These are phyloP conservation scores for Suhomyces sp. DNA, from an alignment of 805 yeast genomes.

Conservation along the genomic window DNA sequence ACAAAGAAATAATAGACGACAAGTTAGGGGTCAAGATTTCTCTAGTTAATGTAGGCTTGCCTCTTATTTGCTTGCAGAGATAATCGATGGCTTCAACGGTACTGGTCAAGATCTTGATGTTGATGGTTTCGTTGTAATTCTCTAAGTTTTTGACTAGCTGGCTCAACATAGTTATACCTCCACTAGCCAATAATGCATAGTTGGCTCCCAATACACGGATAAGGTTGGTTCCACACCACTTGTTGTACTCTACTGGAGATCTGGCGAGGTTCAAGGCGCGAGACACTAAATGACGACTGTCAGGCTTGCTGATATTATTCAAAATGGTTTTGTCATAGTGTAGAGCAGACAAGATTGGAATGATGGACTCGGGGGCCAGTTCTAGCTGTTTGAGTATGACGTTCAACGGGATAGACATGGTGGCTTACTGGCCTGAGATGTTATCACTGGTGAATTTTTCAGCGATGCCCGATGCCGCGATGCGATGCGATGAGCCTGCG, in stretches of 20 bases:
- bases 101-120: constrained; percentile 33
- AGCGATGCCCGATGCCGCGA: constrained; percentile 1
- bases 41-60: constrained; percentile 80
- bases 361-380: constrained; percentile 13
- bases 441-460: neutral
- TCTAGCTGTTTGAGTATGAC: constrained; percentile 9
- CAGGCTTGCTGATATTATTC: constrained; percentile 44
- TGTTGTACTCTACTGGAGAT: constrained; percentile 41
- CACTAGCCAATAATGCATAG: constrained; percentile 36
- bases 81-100: constrained; percentile 39
- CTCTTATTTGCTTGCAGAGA: constrained; percentile 53
- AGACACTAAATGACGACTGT: constrained; percentile 49
- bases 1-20: constrained; percentile 53
- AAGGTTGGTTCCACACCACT: constrained; percentile 62
- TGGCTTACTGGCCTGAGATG: neutral
- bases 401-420: constrained; percentile 10
- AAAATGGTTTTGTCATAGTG: constrained; percentile 30
- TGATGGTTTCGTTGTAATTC: constrained; percentile 34
- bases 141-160: constrained; percentile 42
- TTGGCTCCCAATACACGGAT: constrained; percentile 42
- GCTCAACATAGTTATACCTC: constrained; percentile 39
- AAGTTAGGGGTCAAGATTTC: constrained; percentile 80
- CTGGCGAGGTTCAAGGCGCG: constrained; percentile 40
- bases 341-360: constrained; percentile 32
- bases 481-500: neutral